phyloP scores from a whole-genome alignment of 768 basidiomycete species.

The Suillus fuscotomentosus region DNA sequence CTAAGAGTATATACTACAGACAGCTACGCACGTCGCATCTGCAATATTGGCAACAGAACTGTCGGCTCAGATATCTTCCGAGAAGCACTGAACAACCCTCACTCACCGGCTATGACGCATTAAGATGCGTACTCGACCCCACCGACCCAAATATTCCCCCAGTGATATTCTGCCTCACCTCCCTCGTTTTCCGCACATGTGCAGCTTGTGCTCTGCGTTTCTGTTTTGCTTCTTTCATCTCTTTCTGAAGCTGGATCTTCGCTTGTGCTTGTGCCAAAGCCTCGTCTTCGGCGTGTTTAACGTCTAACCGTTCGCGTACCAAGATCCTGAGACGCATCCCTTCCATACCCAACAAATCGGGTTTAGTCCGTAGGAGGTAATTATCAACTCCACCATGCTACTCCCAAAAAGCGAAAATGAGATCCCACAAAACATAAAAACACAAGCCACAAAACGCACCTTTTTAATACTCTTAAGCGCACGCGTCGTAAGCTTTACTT shows the following conservation, averaged over 20 bases:
- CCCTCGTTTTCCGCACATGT: background rate
- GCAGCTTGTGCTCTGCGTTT: background rate
- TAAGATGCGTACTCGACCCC: background rate
- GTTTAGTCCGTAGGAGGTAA: conserved; percentile 55
- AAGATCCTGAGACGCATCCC: conserved; percentile 47
- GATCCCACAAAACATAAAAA: background rate
- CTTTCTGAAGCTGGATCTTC: conserved; percentile 5
- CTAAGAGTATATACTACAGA: background rate
- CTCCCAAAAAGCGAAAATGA: background rate
- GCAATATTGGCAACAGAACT: background rate
- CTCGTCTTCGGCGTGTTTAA: conserved; percentile 11
- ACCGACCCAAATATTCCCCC: conserved; percentile 5
- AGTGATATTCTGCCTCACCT: background rate
- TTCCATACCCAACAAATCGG: conserved; percentile 35
- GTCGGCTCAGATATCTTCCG: background rate
- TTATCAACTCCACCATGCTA: conserved; percentile 73
- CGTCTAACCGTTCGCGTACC: conserved; percentile 31
- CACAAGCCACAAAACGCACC: conserved; percentile 34
- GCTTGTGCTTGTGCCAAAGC: conserved; percentile 1
- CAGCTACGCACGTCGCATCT: background rate
- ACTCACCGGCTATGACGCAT: background rate
- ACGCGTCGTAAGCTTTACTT: conserved; percentile 71
- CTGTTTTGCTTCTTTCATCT: conserved; percentile 2
- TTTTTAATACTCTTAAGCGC: conserved; percentile 84
- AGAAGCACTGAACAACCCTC: background rate